Conservation (phyloP, 441 rosid species). For the Flueggea neowawraea region DNA sequence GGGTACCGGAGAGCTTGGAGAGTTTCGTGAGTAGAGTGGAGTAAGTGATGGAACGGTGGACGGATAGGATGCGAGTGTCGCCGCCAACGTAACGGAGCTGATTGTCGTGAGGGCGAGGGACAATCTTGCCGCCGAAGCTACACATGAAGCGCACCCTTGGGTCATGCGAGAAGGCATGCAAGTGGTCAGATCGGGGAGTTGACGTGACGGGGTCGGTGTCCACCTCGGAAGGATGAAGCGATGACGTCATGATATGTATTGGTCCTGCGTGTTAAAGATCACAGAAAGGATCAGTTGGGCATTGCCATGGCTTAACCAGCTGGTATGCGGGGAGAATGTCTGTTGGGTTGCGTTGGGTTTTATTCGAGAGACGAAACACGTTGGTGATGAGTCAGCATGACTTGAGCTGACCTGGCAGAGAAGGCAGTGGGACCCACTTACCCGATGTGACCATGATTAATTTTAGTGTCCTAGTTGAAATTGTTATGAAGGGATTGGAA, state of each 20-base stretch:
- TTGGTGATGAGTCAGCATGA: neutral
- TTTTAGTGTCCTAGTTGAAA: too few relatives aligned
- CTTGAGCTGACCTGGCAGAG: constrained; percentile 9
- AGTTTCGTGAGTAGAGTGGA: constrained; percentile 60
- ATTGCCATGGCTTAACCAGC: too few relatives aligned
- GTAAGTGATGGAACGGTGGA: constrained; percentile 61
- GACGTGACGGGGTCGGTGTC: constrained; percentile 69
- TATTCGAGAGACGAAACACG: neutral
- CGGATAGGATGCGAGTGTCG: constrained; percentile 82
- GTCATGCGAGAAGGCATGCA: constrained; percentile 30
- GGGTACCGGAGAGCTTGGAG: constrained; percentile 81
- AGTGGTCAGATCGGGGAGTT: constrained; percentile 71
- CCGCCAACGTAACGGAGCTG: constrained; percentile 94
- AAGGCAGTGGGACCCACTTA: constrained; percentile 6
- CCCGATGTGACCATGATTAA: neutral
- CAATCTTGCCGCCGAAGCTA: constrained; percentile 90
- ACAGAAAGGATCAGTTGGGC: too few relatives aligned
- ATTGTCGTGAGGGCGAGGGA: constrained; percentile 94
- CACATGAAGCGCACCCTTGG: constrained; percentile 87
- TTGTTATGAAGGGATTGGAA: too few relatives aligned
- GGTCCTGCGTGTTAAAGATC: too few relatives aligned
- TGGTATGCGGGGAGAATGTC: constrained; percentile 12
- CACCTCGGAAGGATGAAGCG: constrained; percentile 57
- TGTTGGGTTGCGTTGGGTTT: neutral
- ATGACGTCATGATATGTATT: constrained; percentile 39